Percentiles rank a stretch among this genome's conserved stretches.
phyloP scores from a whole-genome alignment of 2,329 filamentous ascomycete genomes.

The Madurella mycetomatis region DNA sequence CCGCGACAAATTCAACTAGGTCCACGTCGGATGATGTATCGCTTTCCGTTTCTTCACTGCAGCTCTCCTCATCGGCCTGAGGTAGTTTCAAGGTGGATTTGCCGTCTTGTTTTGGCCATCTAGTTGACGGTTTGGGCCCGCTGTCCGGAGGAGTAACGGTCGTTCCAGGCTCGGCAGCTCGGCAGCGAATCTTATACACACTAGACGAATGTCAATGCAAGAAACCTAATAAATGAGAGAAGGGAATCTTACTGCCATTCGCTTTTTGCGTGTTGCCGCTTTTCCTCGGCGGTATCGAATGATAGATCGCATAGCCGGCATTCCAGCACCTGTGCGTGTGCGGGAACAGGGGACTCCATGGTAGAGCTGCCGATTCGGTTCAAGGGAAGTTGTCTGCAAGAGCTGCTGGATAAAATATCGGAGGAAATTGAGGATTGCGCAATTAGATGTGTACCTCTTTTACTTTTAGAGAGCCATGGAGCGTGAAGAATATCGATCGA shows the following conservation, averaged over 20 bases:
- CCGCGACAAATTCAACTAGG: constrained; percentile 24
- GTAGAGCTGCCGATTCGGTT: no score
- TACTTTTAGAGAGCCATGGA: no score
- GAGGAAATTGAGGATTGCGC: no score
- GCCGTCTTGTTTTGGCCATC: not conserved
- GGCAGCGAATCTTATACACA: constrained; percentile 9
- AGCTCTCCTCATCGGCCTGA: not conserved
- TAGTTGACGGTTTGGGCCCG: not conserved
- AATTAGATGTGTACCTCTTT: no score
- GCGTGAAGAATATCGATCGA: no score
- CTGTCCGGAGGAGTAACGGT: constrained; percentile 1
- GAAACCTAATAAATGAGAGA: not conserved
- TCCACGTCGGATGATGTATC: constrained; percentile 1
- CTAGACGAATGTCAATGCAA: not conserved
- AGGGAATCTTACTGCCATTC: constrained; percentile 5
- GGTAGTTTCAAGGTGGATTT: not conserved
- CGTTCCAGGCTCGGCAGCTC: constrained; percentile 6
- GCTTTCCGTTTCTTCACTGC: constrained; percentile 3
- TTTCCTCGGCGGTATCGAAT: constrained; percentile 4
- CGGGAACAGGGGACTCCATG: not conserved
- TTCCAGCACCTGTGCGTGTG: not conserved
- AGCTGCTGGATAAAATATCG: no score
- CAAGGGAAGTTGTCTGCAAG: no score
- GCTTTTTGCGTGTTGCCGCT: constrained; percentile 10
- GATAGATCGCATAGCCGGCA: constrained; percentile 1